Evolutionary conservation across 1,284 basidiomycete species (phyloP), one percentile per base, ranked within the genome.

Genomic region (Butyriboletus appendiculatus): DNA sequence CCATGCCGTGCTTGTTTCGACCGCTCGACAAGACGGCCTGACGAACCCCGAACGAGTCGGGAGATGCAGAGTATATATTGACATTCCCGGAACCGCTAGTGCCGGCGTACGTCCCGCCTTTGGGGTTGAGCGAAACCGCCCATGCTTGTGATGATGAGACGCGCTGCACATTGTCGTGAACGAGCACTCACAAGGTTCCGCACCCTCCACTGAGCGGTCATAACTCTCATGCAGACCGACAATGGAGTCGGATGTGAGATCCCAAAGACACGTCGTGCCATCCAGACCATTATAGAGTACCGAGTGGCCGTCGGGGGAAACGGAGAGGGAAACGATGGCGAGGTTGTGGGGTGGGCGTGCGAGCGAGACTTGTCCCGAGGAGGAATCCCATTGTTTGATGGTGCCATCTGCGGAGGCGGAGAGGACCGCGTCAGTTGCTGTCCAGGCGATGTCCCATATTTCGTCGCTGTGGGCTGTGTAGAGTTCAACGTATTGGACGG

Each of bases 1-100:
- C 80, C 85, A 95, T 88, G 38, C 92, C 92, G 65, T 92, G 94
- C 68, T 89, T 94, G 59, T 77, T 84, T 63, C 89, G 81, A 9
- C 89, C 90, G 34, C 83, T 85, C 18, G 86, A 74, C 12, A 93
- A 72, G 33, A 77, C 77, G 11, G 79, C 67, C 26, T 82, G 70
- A 28, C 76, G 76, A 61, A 81, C 73, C 35, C 89, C 88, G 65
- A 94, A 89, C 41, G 80, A 77, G 9, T 76, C 76, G 1, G 77
- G 67, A 50, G 78, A 76, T 3, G 85, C 81, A 22, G 85, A 88
- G 65, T 85, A 85, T 51, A 90, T 79, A 16, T 75, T 77, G 48
- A 94, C 75, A 57, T 86, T 88, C 0, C 91, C 90, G 1, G 88
- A 83, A 28, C 84, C 82, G 28, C 89, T 90, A 1, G 90, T 86